Evolutionary conservation across 495 filamentous ascomycete genomes (phyloP).

Genomic region (Talaromyces proteolyticus): DNA sequence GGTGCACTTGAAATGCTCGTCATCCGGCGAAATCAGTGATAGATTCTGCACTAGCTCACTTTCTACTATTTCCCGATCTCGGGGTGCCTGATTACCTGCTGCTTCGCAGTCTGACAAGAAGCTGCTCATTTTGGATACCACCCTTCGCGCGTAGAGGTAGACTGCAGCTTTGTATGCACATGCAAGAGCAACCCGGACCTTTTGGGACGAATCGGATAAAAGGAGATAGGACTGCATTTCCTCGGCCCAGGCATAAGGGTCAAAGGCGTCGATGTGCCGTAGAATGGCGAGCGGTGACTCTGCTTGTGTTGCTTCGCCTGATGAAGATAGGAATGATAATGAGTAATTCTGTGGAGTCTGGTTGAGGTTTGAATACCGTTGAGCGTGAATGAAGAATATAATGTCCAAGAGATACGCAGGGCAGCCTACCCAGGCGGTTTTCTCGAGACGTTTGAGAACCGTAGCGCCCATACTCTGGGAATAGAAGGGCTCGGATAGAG

Average conservation of each 20-base stretch:
- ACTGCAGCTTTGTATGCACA: constrained; percentile 36
- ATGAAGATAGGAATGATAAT: constrained; percentile 19
- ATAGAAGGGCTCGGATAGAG: constrained; percentile 39
- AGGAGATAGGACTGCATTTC: constrained; percentile 33
- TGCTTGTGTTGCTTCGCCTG: constrained; percentile 19
- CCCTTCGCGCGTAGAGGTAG: constrained; percentile 40
- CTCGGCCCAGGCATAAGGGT: constrained; percentile 36
- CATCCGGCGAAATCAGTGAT: constrained; percentile 26
- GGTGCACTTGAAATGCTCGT: constrained; percentile 43
- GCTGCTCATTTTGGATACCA: constrained; percentile 26
- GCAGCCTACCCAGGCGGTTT: constrained; percentile 42
- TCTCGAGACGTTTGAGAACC: constrained; percentile 38
- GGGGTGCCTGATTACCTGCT: constrained; percentile 16
- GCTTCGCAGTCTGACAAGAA: constrained; percentile 4
- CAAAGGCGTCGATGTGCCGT: constrained; percentile 37
- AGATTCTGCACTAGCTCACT: constrained; percentile 32
- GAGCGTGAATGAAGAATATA: constrained; percentile 40
- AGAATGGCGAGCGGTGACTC: constrained; percentile 29
- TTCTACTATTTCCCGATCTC: constrained; percentile 27
- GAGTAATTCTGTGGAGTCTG: constrained; percentile 9
- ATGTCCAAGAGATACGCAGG: constrained; percentile 42
- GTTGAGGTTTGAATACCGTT: constrained; percentile 30
- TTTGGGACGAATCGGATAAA: constrained; percentile 30
- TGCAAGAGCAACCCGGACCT: constrained; percentile 36
- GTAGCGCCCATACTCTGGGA: constrained; percentile 32